Base-by-base conservation (phyloP, 2,329 filamentous ascomycete species). In the Fusarium robinianum region DNA sequence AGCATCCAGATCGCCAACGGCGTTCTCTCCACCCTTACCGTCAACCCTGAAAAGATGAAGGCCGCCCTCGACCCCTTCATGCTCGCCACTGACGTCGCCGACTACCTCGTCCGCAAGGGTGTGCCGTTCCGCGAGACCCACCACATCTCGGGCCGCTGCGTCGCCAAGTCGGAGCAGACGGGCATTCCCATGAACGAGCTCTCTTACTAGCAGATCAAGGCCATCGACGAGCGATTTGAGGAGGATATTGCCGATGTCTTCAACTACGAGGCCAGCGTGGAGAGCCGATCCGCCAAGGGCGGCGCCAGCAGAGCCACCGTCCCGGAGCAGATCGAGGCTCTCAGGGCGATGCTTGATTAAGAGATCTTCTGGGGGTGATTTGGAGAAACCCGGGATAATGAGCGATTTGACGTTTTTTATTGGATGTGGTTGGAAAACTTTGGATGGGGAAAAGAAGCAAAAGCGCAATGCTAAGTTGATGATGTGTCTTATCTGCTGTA, bases 1-100 rank as follows among this genome's bases (percentile, higher is more conserved):
- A 90, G 86, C 63, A 78, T 95, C 41, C 83, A 86, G 67, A 95
- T 95, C 58, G 87, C 88, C 18, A 87, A 87, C 16, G 87, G 90
- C 41, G 85, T 95, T 5, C 75, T 95, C 4, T 81, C 82, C 1
- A 95, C 88, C 0, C 73, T 95, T 8, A 79, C 73, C 5, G 77
- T 86, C 50, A 76, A 81, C 60, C 81, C 87, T 0, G 83, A 87
- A 51, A 85, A 83, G 70, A 95, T 96, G 90, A 72, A 74, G 49
- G 87, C 85, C 12, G 85, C 88, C 0, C 76, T 96, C 8, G 85
- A 88, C 6, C 87, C 86, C 7, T 86, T 88, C 63, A 94, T 95
- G 88, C 79, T 95, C 3, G 89, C 89, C 10, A 83, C 80, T 2
- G 83, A 87, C 58, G 72, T 87, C 9, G 81, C 81, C 15, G 81